These are phyloP conservation scores for Pleomassaria siparia DNA, from an alignment of 2,329 filamentous ascomycete genomes.

Conservation along the genomic window DNA sequence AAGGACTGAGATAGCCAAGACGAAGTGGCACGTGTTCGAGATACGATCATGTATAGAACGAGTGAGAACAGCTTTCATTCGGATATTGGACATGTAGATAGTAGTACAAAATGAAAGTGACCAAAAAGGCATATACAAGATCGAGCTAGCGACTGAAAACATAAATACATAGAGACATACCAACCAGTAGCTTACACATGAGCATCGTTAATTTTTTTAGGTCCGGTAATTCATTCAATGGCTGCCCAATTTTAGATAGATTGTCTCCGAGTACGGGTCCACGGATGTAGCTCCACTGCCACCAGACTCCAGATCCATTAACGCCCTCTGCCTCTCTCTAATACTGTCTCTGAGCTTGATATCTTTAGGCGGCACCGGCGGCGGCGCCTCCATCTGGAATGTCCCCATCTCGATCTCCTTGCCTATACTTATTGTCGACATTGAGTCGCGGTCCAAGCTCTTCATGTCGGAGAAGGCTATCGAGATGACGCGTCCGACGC, in stretches of 20 bases:
- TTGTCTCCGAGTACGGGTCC: not conserved
- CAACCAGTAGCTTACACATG: no score
- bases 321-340: not conserved
- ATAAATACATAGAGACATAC: no score
- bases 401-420: conserved; percentile 6
- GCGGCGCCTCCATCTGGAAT: conserved; percentile 9
- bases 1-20: no score
- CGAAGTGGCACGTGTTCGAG: no score
- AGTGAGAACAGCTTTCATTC: no score
- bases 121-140: no score
- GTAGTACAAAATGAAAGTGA: no score
- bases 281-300: not conserved
- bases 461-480: conserved; percentile 6
- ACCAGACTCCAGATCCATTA: not conserved
- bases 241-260: conserved; percentile 1
- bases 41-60: no score
- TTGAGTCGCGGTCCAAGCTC: not conserved
- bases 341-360: conserved; percentile 4
- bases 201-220: not conserved
- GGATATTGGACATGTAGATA: no score
- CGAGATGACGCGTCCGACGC: conserved; percentile 16
- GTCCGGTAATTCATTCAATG: not conserved
- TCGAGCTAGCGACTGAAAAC: not conserved
- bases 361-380: conserved; percentile 23
- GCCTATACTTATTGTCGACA: conserved; percentile 5